Conservation (phyloP, 441 rosid species). For the Jatropha multifida region DNA sequence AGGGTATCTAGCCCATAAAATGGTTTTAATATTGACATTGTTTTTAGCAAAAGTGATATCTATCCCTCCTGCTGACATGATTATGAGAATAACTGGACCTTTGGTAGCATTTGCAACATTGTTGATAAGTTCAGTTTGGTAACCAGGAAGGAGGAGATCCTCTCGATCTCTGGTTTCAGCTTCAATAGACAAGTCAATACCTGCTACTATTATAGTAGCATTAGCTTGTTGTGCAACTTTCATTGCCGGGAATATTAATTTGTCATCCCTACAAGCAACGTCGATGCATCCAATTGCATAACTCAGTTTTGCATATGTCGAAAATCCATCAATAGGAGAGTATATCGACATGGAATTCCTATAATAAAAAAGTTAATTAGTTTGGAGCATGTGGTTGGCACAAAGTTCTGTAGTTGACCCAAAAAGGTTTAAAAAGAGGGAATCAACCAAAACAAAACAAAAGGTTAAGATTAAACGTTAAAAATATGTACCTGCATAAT, state of each 20-base stretch:
- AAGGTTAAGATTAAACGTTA: too few species aligned
- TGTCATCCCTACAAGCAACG: constrained; percentile 27
- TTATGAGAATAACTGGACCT: constrained; percentile 38
- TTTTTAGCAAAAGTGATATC: constrained; percentile 41
- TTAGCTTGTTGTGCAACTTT: constrained; percentile 30
- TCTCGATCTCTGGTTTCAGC: constrained; percentile 38
- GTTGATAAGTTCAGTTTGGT: too few species aligned
- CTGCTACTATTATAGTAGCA: constrained; percentile 34
- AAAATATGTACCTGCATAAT: too few species aligned
- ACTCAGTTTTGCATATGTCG: constrained; percentile 18
- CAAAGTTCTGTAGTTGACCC: too few species aligned
- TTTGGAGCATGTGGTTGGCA: too few species aligned
- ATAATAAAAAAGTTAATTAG: constrained; percentile 31
- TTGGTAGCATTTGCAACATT: background rate
- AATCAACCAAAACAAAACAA: too few species aligned
- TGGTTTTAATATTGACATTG: constrained; percentile 28
- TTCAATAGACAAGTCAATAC: constrained; percentile 40
- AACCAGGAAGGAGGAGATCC: constrained; percentile 28
- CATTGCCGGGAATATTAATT: constrained; percentile 24
- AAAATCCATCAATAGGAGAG: constrained; percentile 42
- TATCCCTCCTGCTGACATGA: constrained; percentile 44
- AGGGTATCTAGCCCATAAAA: constrained; percentile 43
- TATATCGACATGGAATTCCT: constrained; percentile 41
- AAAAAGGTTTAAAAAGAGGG: too few species aligned
- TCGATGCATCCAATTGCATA: constrained; percentile 30